Evolutionary conservation across 2,329 filamentous ascomycete genomes (phyloP), one percentile per base, ranked within the genome.

Genomic region (Dothideomycetes sp.): DNA sequence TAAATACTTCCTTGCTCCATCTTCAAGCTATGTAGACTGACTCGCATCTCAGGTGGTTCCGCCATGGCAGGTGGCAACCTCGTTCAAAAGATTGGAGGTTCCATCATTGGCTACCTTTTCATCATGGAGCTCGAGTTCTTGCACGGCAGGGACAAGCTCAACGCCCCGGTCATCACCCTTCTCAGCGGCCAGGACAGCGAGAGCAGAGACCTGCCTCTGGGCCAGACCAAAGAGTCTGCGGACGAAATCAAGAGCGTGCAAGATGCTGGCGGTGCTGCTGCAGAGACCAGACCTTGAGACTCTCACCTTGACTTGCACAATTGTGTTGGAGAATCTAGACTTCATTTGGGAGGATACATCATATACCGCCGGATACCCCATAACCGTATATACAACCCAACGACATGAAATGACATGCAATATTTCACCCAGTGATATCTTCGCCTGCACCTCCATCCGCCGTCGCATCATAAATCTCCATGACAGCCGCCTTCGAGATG

Each of bases 101-200:
- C 77, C n/a, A 70, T 96, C 34, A 65, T 94, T 43, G 89, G 86
- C 52, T 96, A 84, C 65, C 69, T 95, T 47, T 98, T 98, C 70
- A 84, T 98, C 55, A 83, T 96, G 60, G 89, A 96, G 64, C 81
- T 98, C 48, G 81, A 87, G 53, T 89, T 91, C 65, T 77, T 98
- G 51, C 85, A 94, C 59, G 91, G 91, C 51, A 79, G 86, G 52
- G 81, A 87, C 47, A 91, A 94, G 73, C 81, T 98, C 51, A 77
- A 81, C 51, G 81, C 80, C 41, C 86, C 87, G 9, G 81, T 88
- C 38, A 76, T 83, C 59, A 94, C 89, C 32, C 76, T 98, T 29
- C 75, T 98, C 46, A 80, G 70, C 34, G 75, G 75, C 47, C 76
- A 81, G 58, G 63, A 68, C 48, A 32, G 27, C 22, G 39, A 43